Conservation (phyloP, 2,329 filamentous ascomycete genomes). For the Sordariomycetes sp. region DNA sequence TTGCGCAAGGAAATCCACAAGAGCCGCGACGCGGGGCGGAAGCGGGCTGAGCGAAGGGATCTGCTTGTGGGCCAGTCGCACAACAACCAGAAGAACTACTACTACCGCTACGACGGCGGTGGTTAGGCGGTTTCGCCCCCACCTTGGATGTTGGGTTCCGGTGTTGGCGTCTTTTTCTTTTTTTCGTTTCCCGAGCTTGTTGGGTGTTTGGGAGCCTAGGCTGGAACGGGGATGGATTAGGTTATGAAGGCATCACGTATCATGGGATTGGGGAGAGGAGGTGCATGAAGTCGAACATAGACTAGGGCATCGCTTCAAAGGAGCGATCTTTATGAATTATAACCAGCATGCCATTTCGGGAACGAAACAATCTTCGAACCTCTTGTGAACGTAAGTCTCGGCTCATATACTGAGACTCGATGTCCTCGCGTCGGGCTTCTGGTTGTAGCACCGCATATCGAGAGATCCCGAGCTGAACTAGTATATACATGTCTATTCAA, state of each 20-base stretch:
- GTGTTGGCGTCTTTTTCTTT: background rate
- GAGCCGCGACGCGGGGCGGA: slow-evolving; percentile 48
- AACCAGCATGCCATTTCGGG: no score
- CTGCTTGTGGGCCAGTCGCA: slow-evolving; percentile 58
- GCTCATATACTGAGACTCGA: no score
- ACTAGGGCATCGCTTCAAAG: no score
- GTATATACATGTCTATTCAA: background rate
- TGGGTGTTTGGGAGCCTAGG: background rate
- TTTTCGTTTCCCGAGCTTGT: background rate
- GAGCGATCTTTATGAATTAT: no score
- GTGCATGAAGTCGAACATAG: no score
- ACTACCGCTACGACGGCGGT: slow-evolving; percentile 33
- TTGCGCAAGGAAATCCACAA: slow-evolving; percentile 53
- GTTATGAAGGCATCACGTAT: no score
- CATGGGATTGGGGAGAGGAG: no score
- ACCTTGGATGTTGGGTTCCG: background rate
- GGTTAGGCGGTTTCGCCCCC: slow-evolving; percentile 17
- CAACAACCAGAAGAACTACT: slow-evolving; percentile 60
- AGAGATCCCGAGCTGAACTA: background rate
- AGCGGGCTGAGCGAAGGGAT: slow-evolving; percentile 48
- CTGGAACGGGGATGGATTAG: no score
- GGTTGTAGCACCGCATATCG: background rate
- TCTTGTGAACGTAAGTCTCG: no score
- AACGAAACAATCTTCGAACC: no score
- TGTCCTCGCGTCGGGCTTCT: no score